Conservation (phyloP, 768 basidiomycete genomes). For the Leucocoprinus leucothites region DNA sequence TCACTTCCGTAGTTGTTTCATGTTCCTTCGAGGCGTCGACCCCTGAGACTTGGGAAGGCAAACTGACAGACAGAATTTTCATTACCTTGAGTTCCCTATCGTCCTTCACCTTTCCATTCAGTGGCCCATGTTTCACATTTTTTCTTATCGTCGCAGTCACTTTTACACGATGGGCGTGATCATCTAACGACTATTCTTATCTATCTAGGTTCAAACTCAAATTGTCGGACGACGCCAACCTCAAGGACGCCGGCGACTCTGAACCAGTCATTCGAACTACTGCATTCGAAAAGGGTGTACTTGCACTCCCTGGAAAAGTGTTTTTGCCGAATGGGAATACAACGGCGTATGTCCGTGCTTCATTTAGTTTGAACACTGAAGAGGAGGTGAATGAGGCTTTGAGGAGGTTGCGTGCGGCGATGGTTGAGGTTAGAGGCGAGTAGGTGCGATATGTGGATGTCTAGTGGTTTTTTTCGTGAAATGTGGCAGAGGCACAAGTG, state of each 20-base stretch:
- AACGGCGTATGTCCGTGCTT: constrained; percentile 75
- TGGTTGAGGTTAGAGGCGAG: constrained; percentile 27
- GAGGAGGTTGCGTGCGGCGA: constrained; percentile 46
- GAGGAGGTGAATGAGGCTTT: constrained; percentile 76
- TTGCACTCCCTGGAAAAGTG: constrained; percentile 85
- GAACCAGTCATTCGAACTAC: constrained; percentile 66
- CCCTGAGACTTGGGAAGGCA: no score
- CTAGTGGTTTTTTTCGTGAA: no score
- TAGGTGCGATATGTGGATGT: not conserved
- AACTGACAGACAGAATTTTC: no score
- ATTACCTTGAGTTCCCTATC: no score
- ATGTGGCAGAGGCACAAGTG: no score
- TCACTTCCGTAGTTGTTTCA: no score
- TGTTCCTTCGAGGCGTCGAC: no score
- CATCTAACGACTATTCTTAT: not conserved
- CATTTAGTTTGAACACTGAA: constrained; percentile 69
- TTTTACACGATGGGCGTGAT: not conserved
- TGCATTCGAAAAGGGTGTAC: constrained; percentile 77
- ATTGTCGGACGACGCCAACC: constrained; percentile 27
- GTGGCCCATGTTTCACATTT: not conserved
- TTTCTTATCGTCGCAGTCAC: not conserved
- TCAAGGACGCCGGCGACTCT: constrained; percentile 55
- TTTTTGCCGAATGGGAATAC: constrained; percentile 73
- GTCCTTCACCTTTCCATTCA: not conserved
- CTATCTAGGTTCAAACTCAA: constrained; percentile 65